A percentile compares a stretch with the other conserved stretches of the same genome.
These are phyloP conservation scores for Ochetophila trinervis DNA, from an alignment of 306 rosid genomes.

Conservation along the genomic window DNA sequence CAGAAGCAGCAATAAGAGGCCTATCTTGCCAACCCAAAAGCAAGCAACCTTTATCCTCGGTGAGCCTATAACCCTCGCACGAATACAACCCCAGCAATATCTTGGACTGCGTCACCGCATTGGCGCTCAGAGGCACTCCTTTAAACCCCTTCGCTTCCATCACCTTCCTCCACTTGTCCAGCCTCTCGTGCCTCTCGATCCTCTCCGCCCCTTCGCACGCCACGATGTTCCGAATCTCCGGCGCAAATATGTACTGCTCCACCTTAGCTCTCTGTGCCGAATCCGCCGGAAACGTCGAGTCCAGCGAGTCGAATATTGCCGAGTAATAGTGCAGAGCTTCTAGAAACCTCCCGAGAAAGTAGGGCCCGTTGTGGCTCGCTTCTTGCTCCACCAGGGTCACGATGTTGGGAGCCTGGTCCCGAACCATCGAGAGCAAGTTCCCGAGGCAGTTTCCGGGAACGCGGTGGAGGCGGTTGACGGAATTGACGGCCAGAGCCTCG, in stretches of 20 bases:
- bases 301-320: conserved; percentile 80
- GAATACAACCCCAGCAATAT: conserved; percentile 78
- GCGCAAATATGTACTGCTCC: conserved; percentile 85
- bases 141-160: conserved; percentile 90
- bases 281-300: conserved; percentile 76
- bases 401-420: conserved; percentile 83
- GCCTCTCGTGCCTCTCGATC: conserved; percentile 78
- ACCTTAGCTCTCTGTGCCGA: conserved; percentile 85
- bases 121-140: conserved; percentile 65
- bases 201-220: conserved; percentile 75
- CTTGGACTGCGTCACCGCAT: conserved; percentile 90
- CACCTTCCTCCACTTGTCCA: conserved; percentile 81
- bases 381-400: conserved; percentile 81
- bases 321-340: conserved; percentile 84
- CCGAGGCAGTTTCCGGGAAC: conserved; percentile 53
- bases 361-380: conserved; percentile 88
- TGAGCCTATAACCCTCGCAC: conserved; percentile 73
- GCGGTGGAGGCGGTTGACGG: conserved; percentile 75
- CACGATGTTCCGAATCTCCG: conserved; percentile 84
- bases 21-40: conserved; percentile 88
- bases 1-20: conserved; percentile 78
- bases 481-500: conserved; percentile 72
- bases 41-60: conserved; percentile 85
- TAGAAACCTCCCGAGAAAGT: conserved; percentile 71
- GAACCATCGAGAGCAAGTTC: conserved; percentile 52